Base-by-base conservation (phyloP, 2,329 filamentous ascomycete species). In the Didymella glomerata region DNA sequence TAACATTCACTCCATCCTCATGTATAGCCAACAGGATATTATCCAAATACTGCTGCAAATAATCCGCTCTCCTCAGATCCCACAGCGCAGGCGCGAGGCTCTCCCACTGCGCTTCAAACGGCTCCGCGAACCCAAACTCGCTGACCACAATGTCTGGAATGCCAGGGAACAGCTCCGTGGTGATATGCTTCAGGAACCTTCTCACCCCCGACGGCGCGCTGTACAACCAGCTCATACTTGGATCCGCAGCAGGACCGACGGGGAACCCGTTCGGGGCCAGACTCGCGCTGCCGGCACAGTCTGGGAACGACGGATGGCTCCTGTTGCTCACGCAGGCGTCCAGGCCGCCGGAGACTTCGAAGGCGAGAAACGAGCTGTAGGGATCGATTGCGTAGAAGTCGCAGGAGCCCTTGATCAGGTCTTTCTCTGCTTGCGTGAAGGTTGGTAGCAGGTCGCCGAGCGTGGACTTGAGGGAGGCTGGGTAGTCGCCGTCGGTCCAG, bases 401-500 rank as follows among this genome's bases (percentile, higher is more conserved):
- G 56, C 78, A 80, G 28, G 75, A 77, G 1, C 78, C 78, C 56
- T 80, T 80, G 63, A 80, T 78, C 54, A 79, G 38, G 3, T 71
- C 68, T 56, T 80, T 80, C 49, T 80, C 76, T 13, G 73, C 70
- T 13, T 75, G 61, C 0, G 77, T 78, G 25, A 79, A 71, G 25
- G 64, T 67, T 0, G 78, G 78, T 2, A 80, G 65, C 0, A 80
- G 60, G 48, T 78, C 73, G 13, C 77, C 77, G 1, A 80, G 70
- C 2, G 78, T 79, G 8, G 76, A 72, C 53, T 77, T 79, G 20
- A 80, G 66, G 4, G 68, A 71, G 44, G 73, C 63, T 0, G 78
- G 77, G 53, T 80, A 80, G 61, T 80, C 78, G 34, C 78, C 77
- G 54, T 81, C 78, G 6, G 76, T 76, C 80, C 80, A 83, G n/a